Base-by-base conservation (phyloP, 169 alveolate genomes). In the Babesia bovis region DNA sequence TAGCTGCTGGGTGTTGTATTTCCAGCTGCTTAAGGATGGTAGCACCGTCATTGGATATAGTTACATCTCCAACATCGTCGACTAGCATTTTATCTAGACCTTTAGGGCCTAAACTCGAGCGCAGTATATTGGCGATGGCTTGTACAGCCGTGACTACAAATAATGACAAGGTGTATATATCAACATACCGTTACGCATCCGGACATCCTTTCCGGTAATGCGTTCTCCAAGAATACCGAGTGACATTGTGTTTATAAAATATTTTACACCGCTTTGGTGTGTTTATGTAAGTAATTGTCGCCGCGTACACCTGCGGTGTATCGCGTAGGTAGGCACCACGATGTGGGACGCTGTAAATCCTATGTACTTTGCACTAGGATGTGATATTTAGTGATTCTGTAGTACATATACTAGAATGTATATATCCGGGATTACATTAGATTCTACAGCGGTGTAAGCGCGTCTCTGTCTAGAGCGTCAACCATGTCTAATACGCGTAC, bases 1-100 rank as follows among this genome's bases (percentile, higher is more conserved):
- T 96, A 17, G 99, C 99, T 23, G 99, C 99, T n/a, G 99, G 99
- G 82, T 98, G 99, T 83, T 97, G 98, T 33, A 98, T 98, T 82
- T 97, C 99, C 58, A 98, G 91, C 83, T 96, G 97, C 82, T 94
- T 96, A 57, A 98, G 84, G 61, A 98, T 97, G 26, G 99, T 97
- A 21, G 99, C 99, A 13, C 99, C 99, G 78, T 98, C 99, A 82
- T 98, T 98, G 32, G 99, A 96, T 41, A 98, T 95, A 41, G 96
- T 92, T 30, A 98, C 99, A 75, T 97, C 99, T n/a, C 99, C 99
- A 23, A 97, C 93, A 58, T 96, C 98, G 71, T 98, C 99, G 57
- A 98, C 99, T 33, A 98, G 89, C 99, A 98, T 98, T 89, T 98
- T 98, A 82, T 97, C 99, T 42, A 98, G 89, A 25, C 99, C 99